Evolutionary conservation across 2,329 filamentous ascomycete genomes (phyloP).

Genomic region (Botryosphaeria dothidea): DNA sequence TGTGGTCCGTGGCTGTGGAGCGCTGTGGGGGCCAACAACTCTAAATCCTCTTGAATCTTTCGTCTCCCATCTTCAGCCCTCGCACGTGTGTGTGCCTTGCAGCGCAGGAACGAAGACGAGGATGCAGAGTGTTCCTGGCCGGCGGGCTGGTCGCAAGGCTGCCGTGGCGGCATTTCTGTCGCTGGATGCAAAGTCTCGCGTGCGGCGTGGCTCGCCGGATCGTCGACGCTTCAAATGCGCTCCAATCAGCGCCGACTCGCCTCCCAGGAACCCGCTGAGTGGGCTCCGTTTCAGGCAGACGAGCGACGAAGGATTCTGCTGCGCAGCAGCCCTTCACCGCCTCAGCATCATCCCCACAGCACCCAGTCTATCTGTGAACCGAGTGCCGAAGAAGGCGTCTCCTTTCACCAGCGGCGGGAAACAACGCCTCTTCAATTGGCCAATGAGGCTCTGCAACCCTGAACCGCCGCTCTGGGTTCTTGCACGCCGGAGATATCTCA

Average conservation of each 20-base stretch:
- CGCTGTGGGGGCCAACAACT: background rate
- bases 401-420: background rate
- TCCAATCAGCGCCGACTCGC: background rate
- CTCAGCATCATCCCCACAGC: background rate
- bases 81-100: background rate
- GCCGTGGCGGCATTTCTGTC: background rate
- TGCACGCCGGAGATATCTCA: background rate
- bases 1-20: conserved; percentile 3
- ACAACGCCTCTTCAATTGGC: background rate
- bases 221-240: background rate
- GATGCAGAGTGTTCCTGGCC: background rate
- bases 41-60: background rate
- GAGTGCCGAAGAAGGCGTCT: background rate
- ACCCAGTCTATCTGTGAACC: background rate
- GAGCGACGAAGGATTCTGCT: too few relatives aligned
- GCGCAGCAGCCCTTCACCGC: background rate
- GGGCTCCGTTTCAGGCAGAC: too few relatives aligned
- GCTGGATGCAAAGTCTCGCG: background rate
- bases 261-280: background rate
- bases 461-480: background rate
- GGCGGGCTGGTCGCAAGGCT: background rate
- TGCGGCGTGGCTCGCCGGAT: background rate
- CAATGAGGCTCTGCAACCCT: background rate
- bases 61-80: background rate
- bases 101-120: background rate